These are phyloP conservation scores for Chrysosporium queenslandicum DNA, from an alignment of 2,329 filamentous ascomycete genomes.

Conservation along the genomic window DNA sequence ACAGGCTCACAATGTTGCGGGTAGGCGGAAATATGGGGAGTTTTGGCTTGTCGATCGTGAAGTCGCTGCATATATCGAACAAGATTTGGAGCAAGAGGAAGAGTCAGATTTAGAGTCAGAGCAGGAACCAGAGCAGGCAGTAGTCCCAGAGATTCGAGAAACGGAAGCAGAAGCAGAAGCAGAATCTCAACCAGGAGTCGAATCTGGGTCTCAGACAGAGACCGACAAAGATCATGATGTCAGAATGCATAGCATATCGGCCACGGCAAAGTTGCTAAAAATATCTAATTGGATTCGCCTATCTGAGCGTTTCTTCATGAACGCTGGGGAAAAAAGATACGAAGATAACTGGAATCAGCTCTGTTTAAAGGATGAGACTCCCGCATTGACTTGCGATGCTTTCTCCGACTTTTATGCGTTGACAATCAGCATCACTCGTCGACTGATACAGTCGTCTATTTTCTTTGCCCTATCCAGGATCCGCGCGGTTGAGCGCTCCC, in stretches of 20 bases:
- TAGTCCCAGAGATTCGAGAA: constrained; percentile 20
- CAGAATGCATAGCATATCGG: constrained; percentile 28
- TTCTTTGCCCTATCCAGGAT: constrained; percentile 62
- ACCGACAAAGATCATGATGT: neutral
- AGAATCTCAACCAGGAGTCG: neutral
- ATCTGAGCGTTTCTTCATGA: constrained; percentile 65
- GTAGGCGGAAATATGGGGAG: constrained; percentile 51
- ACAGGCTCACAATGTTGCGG: constrained; percentile 49
- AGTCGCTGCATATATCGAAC: constrained; percentile 27
- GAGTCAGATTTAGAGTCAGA: constrained; percentile 27
- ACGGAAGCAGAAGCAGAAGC: constrained; percentile 14
- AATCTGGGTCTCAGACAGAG: neutral
- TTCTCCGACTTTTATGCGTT: constrained; percentile 67
- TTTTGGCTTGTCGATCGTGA: constrained; percentile 53
- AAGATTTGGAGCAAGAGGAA: constrained; percentile 17
- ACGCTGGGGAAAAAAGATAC: constrained; percentile 44
- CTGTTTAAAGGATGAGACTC: constrained; percentile 44
- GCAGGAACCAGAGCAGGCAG: constrained; percentile 13
- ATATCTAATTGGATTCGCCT: constrained; percentile 53
- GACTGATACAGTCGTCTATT: constrained; percentile 58
- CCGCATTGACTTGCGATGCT: constrained; percentile 63
- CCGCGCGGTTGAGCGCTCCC: constrained; percentile 37
- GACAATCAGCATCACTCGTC: constrained; percentile 55
- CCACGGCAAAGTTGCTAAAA: constrained; percentile 50
- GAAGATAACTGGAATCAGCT: constrained; percentile 60